Conservation (phyloP, 2,329 filamentous ascomycete species). For the Zymoseptoria brevis region DNA sequence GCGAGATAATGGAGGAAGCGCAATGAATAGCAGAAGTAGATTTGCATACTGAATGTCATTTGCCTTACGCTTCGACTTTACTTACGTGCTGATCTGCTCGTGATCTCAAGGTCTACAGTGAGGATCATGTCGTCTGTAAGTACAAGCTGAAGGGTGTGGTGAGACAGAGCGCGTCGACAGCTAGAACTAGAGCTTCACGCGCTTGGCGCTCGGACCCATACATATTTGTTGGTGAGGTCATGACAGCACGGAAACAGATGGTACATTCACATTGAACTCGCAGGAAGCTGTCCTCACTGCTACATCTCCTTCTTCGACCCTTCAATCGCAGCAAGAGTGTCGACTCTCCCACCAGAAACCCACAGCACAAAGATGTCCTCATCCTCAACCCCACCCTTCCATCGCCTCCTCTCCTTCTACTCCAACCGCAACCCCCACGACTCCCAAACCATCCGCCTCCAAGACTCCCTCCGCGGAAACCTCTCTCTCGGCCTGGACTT, state of each 20-base stretch:
- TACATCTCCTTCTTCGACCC: neutral
- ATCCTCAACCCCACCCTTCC: constrained; percentile 23
- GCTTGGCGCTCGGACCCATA: neutral
- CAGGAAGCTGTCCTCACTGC: neutral
- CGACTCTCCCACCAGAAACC: neutral
- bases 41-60: neutral
- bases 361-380: neutral
- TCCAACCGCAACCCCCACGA: constrained; percentile 24
- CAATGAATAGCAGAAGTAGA: neutral
- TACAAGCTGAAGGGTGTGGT: neutral
- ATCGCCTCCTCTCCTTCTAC: constrained; percentile 32
- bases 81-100: neutral
- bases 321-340: neutral
- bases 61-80: neutral
- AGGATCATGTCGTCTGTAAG: neutral
- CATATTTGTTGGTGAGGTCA: neutral
- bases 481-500: constrained; percentile 32
- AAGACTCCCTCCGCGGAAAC: constrained; percentile 30
- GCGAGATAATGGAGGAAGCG: neutral
- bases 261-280: neutral
- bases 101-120: neutral
- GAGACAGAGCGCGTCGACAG: neutral
- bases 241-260: neutral
- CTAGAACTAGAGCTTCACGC: neutral
- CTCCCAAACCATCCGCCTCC: constrained; percentile 28